Conservation (phyloP, 768 basidiomycete genomes). For the Trametes coccinea region DNA sequence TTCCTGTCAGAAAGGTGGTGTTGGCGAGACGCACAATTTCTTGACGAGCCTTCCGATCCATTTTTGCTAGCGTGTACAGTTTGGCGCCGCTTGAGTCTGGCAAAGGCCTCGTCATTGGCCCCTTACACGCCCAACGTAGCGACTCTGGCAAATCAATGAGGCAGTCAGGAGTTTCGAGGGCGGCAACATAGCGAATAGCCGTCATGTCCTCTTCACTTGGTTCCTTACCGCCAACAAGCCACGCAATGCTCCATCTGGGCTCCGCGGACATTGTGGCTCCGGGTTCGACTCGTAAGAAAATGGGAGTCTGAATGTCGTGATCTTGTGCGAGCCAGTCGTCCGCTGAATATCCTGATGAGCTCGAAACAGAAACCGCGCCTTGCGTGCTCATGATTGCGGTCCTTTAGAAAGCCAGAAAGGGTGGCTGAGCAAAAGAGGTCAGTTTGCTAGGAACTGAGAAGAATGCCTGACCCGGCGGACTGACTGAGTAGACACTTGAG, state of each 20-base stretch:
- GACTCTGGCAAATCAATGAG: background rate
- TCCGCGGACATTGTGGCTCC: background rate
- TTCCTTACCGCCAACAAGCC: conserved; percentile 4
- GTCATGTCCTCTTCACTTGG: background rate
- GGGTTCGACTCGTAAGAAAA: conserved; percentile 9
- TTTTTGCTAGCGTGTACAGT: too few relatives aligned
- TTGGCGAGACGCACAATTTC: too few relatives aligned
- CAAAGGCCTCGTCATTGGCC: background rate
- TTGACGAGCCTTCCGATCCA: too few relatives aligned
- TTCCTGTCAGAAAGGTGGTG: too few relatives aligned
- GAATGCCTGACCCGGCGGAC: too few relatives aligned
- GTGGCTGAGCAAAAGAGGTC: too few relatives aligned
- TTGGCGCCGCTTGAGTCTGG: too few relatives aligned
- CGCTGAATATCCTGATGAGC: background rate
- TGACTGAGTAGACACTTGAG: too few relatives aligned
- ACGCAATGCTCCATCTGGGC: conserved; percentile 5
- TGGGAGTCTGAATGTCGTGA: conserved; percentile 2
- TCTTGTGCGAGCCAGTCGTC: conserved; percentile 16
- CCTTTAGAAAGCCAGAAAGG: too few relatives aligned
- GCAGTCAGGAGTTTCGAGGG: background rate
- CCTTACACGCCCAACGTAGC: background rate
- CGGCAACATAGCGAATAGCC: conserved; percentile 10
- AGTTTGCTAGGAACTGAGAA: too few relatives aligned
- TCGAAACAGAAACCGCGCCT: too few relatives aligned
- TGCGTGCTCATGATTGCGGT: too few relatives aligned